Base-by-base conservation (phyloP, 2,329 filamentous ascomycete genomes). In the Colletotrichum somersetense region DNA sequence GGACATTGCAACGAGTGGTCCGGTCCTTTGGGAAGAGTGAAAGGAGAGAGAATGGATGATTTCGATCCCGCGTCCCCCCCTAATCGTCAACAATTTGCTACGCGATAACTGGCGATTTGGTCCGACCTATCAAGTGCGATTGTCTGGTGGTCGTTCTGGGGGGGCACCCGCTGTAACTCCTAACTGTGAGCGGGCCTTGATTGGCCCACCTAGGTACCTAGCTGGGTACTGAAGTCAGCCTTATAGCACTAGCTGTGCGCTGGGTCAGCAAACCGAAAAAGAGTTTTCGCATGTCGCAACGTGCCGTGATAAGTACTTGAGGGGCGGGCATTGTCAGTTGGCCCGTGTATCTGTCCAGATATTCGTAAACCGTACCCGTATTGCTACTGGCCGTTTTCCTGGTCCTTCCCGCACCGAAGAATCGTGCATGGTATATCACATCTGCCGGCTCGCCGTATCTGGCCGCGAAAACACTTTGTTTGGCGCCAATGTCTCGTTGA, bases 111-210 rank as follows among this genome's bases (percentile, higher is more conserved):
- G 35, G 23, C 35, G 48, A 64, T 26, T 55, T 30, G 20, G 44
- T 63, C 40, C 20, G 66, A 33, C 64, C 68, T 67, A 62, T 71
- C 68, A 67, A 40, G 50, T 56, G 52, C 20, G 20, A 57, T 46
- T 56, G 40, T 46, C 66, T 61, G 40, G 56, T 55, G 38, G 63
- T 38, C 33, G 40, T 61, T 42, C 23, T 26, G 55, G 46, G 67
- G 62, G 67, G 23, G 23, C 35, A 59, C 35, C 35, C 64, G 23
- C 57, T 30, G 26, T 26, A 30, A 57, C 56, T 18, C 56, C 42
- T 44, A 23, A 35, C 64, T n/a, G 55, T 20, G 40, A 6, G 20
- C n/a, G 52, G 35, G 35, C 26, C 26, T 3, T 71, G 65, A 71
- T 71, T 71, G 69, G 69, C 10, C 52, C 52, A 38, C 44, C 48